Base-by-base conservation (phyloP, 2,329 filamentous ascomycete species). In the Diaporthe vaccinii region DNA sequence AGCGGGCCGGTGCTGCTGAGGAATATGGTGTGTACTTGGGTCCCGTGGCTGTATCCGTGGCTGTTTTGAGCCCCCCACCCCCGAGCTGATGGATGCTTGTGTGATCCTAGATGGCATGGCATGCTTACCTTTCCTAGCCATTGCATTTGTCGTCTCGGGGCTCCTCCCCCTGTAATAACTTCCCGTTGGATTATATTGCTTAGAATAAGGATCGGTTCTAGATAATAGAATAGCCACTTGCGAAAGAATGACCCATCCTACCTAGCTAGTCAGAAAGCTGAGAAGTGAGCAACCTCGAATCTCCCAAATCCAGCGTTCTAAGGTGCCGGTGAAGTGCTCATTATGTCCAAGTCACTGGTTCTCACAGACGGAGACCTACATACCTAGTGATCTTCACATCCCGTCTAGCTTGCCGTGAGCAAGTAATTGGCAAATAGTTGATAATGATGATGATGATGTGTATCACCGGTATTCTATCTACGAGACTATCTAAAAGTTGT, bases 381-480 rank as follows among this genome's bases (percentile, higher is more conserved):
- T 55, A 55, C 53, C 25, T 55, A 5, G 15, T n/a, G 15, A 14
- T 36, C n/a, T 58, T 25, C 17, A 36, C n/a, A 49, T 12, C 31
- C 25, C 28, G 20, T 39, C 39, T 15, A 34, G 25, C 46, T 72
- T 22, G 34, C 41, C 17, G 14, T 41, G 31, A 44, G 53, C 44
- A 49, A 75, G 22, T 39, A 53, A 65, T 65, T 51, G 49, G 75
- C 49, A 55, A 25, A n/a, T 44, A 31, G 14, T 34, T 65, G 41
- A n/a, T 55, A 17, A 41, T 55, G 65, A 55, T 68, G 72, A 55
- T 68, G 72, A 75, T 76, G 75, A 76, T 76, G 75, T 74, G 75
- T 61, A 76, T 76, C 75, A 76, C 59, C 75, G 75, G 72, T 76
- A 76, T 76, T 76, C 75, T 76, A 76, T 74, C 75, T 76, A 76